A percentile compares a stretch with the other conserved stretches of the same genome.
These are phyloP conservation scores for Nicotiana sylvestris DNA, from an alignment of 257 asterid species.

Conservation along the genomic window DNA sequence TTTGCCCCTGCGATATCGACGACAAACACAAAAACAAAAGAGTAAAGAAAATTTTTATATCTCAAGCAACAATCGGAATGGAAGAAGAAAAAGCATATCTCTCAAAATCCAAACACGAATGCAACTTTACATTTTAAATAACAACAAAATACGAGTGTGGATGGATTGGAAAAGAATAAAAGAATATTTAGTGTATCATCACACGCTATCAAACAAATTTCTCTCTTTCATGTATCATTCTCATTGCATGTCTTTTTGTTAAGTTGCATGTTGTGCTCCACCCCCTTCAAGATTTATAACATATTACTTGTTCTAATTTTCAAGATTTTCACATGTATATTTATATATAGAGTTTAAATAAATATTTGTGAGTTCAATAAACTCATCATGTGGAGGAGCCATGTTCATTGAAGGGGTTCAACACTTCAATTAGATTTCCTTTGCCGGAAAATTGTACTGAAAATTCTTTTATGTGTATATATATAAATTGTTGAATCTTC, in stretches of 20 bases:
- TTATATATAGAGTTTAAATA: background rate
- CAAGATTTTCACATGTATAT: background rate
- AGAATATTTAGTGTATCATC: constrained; percentile 5
- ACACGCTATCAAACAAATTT: constrained; percentile 11
- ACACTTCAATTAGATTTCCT: background rate
- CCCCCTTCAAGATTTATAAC: no score
- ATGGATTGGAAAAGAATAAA: background rate
- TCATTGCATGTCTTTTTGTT: constrained; percentile 7
- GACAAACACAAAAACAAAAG: constrained; percentile 30
- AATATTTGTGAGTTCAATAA: background rate
- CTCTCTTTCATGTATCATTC: constrained; percentile 10
- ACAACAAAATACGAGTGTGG: constrained; percentile 13
- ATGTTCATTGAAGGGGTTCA: background rate
- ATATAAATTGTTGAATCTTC: background rate
- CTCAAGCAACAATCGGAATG: constrained; percentile 22
- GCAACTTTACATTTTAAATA: background rate
- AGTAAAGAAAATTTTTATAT: constrained; percentile 29
- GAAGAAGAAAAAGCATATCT: constrained; percentile 12
- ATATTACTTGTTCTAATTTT: background rate
- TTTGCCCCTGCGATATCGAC: constrained; percentile 45
- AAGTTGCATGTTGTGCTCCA: background rate
- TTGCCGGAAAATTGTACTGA: background rate
- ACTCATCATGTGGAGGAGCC: background rate
- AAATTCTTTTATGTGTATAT: background rate
- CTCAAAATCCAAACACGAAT: constrained; percentile 13